Conservation (phyloP, 108 stramenopile genomes). For the Cylindrotheca fusiformis region DNA sequence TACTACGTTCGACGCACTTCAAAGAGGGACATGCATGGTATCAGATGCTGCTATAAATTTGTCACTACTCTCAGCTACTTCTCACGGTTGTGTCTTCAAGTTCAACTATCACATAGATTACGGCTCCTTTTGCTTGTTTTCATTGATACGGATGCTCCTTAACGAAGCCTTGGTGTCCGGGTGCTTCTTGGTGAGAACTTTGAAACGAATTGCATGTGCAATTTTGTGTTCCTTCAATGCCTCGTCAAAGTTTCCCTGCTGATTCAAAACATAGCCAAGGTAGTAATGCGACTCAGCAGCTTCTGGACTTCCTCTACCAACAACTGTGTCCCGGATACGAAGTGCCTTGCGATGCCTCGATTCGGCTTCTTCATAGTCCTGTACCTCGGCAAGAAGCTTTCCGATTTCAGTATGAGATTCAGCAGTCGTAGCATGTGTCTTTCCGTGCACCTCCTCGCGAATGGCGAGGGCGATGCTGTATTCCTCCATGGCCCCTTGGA, state of each 20-base stretch:
- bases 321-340: slow-evolving; percentile 22
- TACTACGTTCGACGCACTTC: too few relatives aligned
- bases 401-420: slow-evolving; percentile 38
- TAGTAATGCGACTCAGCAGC: slow-evolving; percentile 34
- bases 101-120: too few relatives aligned
- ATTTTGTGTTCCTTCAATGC: slow-evolving; percentile 32
- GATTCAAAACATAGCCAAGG: slow-evolving; percentile 32
- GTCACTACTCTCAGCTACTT: too few relatives aligned
- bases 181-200: slow-evolving; percentile 26
- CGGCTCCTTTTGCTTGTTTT: slow-evolving; percentile 20
- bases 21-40: too few relatives aligned
- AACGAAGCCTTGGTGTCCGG: slow-evolving; percentile 32
- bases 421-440: slow-evolving; percentile 31
- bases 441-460: slow-evolving; percentile 35
- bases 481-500: slow-evolving; percentile 37
- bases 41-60: too few relatives aligned
- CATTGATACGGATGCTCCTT: slow-evolving; percentile 22
- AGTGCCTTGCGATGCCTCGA: slow-evolving; percentile 35
- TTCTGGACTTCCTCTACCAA: slow-evolving; percentile 33
- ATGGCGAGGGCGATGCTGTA: slow-evolving; percentile 35
- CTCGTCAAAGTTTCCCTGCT: slow-evolving; percentile 25
- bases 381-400: slow-evolving; percentile 29
- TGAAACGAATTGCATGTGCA: slow-evolving; percentile 24
- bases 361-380: slow-evolving; percentile 42
- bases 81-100: too few relatives aligned